Evolutionary conservation across 2,329 filamentous ascomycete species (phyloP).

Genomic region (Tothia fuscella): DNA sequence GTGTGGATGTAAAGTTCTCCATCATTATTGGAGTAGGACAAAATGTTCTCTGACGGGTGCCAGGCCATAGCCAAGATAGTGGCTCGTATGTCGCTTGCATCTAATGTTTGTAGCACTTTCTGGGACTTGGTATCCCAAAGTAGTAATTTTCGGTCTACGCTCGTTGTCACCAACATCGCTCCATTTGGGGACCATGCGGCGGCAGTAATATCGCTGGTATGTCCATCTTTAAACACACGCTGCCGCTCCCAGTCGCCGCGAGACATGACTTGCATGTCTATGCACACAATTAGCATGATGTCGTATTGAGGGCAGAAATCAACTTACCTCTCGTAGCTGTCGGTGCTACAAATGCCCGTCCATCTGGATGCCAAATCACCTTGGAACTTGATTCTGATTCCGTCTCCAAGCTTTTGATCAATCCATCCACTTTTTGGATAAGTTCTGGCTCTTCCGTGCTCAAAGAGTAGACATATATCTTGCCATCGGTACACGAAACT

Average conservation of each 20-base stretch:
- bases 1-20: constrained; percentile 88
- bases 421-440: constrained; percentile 70
- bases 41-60: constrained; percentile 80
- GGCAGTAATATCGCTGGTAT: constrained; percentile 74
- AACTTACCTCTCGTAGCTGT: constrained; percentile 59
- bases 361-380: constrained; percentile 87
- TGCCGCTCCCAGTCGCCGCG: constrained; percentile 82
- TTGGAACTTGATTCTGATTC: constrained; percentile 65
- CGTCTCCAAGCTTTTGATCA: constrained; percentile 67
- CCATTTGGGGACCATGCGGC: constrained; percentile 92
- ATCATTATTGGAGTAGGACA: constrained; percentile 85
- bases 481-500: constrained; percentile 77
- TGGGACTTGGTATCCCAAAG: constrained; percentile 90
- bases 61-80: constrained; percentile 80
- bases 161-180: constrained; percentile 60
- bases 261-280: constrained; percentile 76
- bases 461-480: constrained; percentile 82
- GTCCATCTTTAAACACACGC: constrained; percentile 63
- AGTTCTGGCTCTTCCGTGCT: constrained; percentile 67
- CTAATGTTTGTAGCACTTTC: constrained; percentile 62
- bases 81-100: constrained; percentile 48
- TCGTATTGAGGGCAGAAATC: background rate
- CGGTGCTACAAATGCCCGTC: constrained; percentile 75
- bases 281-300: constrained; percentile 7
- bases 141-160: constrained; percentile 49